A percentile compares a stretch with the other conserved stretches of the same genome.
These are phyloP conservation scores for Antrodiella citrinella DNA, from an alignment of 768 basidiomycete genomes.

Conservation along the genomic window DNA sequence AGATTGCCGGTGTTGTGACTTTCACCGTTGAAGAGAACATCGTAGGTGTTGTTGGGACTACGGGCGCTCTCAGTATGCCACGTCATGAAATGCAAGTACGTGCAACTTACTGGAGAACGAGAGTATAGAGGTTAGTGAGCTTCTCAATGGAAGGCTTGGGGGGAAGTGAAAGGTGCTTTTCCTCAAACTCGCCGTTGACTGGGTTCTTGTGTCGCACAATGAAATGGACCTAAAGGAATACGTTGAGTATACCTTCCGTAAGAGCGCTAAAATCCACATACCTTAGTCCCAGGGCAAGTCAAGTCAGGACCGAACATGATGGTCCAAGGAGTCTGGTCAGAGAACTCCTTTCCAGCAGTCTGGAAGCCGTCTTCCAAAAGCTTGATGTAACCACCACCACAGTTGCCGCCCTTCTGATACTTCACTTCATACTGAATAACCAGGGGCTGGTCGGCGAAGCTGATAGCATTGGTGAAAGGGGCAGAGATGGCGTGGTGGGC, in stretches of 20 bases:
- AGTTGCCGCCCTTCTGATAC: slow-evolving; percentile 98
- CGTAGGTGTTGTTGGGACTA: slow-evolving; percentile 91
- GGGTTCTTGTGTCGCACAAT: slow-evolving; percentile 99
- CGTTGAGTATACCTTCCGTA: neutral
- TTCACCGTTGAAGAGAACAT: slow-evolving; percentile 86
- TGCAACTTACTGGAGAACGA: slow-evolving; percentile 73
- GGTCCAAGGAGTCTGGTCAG: slow-evolving; percentile 89
- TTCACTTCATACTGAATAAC: slow-evolving; percentile 99
- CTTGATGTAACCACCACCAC: slow-evolving; percentile 98
- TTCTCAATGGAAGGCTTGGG: slow-evolving; percentile 79
- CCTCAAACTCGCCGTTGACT: slow-evolving; percentile 85
- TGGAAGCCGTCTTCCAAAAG: slow-evolving; percentile 92
- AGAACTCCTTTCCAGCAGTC: slow-evolving; percentile 87
- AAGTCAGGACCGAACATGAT: slow-evolving; percentile 98
- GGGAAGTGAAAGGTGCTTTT: slow-evolving; percentile 86
- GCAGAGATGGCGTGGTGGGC: slow-evolving; percentile 99
- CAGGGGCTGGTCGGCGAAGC: slow-evolving; percentile 77
- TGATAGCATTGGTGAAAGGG: slow-evolving; percentile 68
- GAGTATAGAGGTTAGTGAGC: slow-evolving; percentile 89
- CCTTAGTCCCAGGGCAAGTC: slow-evolving; percentile 89
- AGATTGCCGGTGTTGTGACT: slow-evolving; percentile 72
- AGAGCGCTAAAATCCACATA: slow-evolving; percentile 19
- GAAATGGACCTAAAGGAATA: slow-evolving; percentile 77
- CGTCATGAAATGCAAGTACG: neutral
- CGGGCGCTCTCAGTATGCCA: slow-evolving; percentile 2